Conservation (phyloP, 2,329 filamentous ascomycete genomes). For the Calonectria pteridis region DNA sequence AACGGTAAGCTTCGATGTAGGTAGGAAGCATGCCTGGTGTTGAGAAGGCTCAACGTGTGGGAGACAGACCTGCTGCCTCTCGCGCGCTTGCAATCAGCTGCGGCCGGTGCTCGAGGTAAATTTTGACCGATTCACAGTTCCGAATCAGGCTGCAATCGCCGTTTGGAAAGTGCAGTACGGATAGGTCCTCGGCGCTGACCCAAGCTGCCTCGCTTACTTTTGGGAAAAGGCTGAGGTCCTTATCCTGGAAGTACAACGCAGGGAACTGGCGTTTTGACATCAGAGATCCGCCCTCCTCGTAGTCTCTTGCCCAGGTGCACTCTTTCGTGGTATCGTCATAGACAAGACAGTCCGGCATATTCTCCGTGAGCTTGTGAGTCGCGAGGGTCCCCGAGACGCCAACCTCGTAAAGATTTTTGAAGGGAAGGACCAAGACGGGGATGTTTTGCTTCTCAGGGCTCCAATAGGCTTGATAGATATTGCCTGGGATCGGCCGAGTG, state of each 20-base stretch:
- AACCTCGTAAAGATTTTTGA: neutral
- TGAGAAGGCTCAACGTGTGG: neutral
- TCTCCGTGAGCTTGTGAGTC: neutral
- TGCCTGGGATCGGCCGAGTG: constrained; percentile 11
- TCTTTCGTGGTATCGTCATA: neutral
- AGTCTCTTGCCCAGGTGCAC: neutral
- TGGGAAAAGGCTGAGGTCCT: neutral
- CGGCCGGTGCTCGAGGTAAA: neutral
- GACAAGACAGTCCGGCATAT: neutral
- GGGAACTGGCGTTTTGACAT: constrained; percentile 11
- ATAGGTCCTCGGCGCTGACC: neutral
- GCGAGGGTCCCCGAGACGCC: neutral
- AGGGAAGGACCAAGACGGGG: neutral
- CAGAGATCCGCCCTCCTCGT: fast-evolving
- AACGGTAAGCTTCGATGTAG: neutral
- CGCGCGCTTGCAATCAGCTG: neutral
- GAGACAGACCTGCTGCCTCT: too few relatives aligned
- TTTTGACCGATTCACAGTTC: neutral
- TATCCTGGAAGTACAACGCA: constrained; percentile 12
- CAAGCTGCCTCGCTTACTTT: neutral
- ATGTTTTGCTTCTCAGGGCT: too few relatives aligned
- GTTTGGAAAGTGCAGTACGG: neutral
- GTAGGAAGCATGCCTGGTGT: neutral
- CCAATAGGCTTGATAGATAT: constrained; percentile 21
- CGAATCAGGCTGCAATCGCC: neutral